Evolutionary conservation across 176 grass and related monocot species (phyloP).

Genomic region (Ensete ventricosum): DNA sequence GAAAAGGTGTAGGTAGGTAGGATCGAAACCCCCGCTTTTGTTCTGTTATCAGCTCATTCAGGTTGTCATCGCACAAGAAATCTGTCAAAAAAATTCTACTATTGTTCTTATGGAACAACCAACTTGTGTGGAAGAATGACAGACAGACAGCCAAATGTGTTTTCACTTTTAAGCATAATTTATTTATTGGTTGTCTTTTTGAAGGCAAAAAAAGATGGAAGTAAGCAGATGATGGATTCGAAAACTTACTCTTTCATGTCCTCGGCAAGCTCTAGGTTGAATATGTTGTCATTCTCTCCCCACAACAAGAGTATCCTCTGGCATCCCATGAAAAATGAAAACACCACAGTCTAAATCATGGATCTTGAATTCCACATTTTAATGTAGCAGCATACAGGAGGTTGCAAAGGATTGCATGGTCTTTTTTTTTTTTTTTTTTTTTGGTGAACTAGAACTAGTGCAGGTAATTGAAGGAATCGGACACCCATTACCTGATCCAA

Average conservation of each 20-base stretch:
- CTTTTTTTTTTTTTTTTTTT: background rate
- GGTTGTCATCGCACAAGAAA: no score
- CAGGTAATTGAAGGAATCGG: background rate
- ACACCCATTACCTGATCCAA: conserved; percentile 52
- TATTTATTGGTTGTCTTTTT: no score
- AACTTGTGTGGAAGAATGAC: no score
- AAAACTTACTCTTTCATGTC: conserved; percentile 65
- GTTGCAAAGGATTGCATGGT: background rate
- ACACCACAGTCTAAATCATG: background rate
- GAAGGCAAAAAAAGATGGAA: no score
- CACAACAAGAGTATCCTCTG: conserved; percentile 85
- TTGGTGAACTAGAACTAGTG: background rate
- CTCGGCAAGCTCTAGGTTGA: conserved; percentile 66
- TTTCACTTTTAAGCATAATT: no score
- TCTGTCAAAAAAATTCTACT: no score
- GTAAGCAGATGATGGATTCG: background rate
- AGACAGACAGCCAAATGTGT: no score
- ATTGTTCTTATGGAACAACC: no score
- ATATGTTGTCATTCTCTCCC: conserved; percentile 87
- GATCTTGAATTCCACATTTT: background rate
- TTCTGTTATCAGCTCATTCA: no score
- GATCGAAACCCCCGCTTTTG: no score
- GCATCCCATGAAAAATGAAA: background rate
- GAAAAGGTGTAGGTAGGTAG: no score
- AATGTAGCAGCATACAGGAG: background rate